A percentile compares a stretch with the other conserved stretches of the same genome.
phyloP scores from a whole-genome alignment of 2,329 filamentous ascomycete genomes.

The Phoma sp. region DNA sequence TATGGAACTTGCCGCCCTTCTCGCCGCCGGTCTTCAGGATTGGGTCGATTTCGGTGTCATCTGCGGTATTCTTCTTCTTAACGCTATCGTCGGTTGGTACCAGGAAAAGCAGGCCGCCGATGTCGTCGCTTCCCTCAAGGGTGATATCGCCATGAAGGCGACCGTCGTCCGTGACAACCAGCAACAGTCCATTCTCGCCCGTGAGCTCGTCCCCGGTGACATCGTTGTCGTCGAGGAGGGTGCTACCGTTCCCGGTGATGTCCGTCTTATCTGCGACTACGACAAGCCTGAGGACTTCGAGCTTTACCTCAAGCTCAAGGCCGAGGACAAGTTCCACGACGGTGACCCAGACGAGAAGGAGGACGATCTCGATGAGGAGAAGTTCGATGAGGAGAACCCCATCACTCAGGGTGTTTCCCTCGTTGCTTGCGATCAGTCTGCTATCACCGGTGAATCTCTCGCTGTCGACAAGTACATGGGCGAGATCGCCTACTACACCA shows the following conservation, averaged over 20 bases:
- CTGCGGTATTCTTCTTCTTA: conserved; percentile 74
- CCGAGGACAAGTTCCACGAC: conserved; percentile 59
- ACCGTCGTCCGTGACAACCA: conserved; percentile 70
- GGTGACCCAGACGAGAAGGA: conserved; percentile 66
- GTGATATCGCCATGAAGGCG: conserved; percentile 78
- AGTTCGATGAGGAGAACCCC: conserved; percentile 59
- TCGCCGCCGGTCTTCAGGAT: conserved; percentile 75
- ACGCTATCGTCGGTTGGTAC: conserved; percentile 79
- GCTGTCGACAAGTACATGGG: conserved; percentile 82
- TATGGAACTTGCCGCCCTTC: conserved; percentile 77
- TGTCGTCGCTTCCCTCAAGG: conserved; percentile 69
- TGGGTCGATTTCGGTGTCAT: conserved; percentile 80
- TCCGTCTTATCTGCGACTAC: conserved; percentile 75
- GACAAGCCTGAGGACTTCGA: conserved; percentile 70
- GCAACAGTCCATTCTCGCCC: conserved; percentile 72
- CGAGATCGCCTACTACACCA: conserved; percentile 78
- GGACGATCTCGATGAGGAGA: conserved; percentile 66
- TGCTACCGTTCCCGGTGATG: conserved; percentile 71
- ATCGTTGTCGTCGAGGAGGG: conserved; percentile 78
- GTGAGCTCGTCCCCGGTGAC: conserved; percentile 77
- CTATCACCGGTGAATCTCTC: conserved; percentile 80
- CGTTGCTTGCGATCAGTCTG: conserved; percentile 77
- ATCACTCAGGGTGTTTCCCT: conserved; percentile 69
- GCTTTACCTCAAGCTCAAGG: conserved; percentile 68
- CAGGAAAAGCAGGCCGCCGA: conserved; percentile 82